Evolutionary conservation across 1,139 yeast species (phyloP).

Genomic region (Suhomyces maxii): DNA sequence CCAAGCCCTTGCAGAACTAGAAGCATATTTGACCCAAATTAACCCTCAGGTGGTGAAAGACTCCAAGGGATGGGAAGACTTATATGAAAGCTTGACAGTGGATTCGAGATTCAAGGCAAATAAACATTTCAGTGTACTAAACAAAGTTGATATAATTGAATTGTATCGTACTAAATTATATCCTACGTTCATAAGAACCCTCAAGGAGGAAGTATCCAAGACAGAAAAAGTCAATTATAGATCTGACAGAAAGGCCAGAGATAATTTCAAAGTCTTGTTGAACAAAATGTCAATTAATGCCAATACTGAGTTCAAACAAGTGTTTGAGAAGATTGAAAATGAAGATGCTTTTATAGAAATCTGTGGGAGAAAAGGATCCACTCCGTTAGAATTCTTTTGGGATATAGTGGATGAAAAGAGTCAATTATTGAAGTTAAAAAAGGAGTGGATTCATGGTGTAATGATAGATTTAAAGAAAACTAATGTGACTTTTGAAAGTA

Average conservation of each 20-base stretch:
- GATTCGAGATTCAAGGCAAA: constrained; percentile 61
- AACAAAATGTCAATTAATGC: constrained; percentile 46
- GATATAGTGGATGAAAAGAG: constrained; percentile 69
- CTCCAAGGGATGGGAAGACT: constrained; percentile 45
- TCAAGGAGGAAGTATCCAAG: constrained; percentile 36
- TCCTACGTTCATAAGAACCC: constrained; percentile 33
- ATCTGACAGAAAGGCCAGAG: constrained; percentile 66
- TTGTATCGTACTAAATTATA: constrained; percentile 53
- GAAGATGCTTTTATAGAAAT: constrained; percentile 60
- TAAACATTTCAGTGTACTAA: constrained; percentile 53
- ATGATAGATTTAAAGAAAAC: constrained; percentile 34
- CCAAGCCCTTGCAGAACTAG: constrained; percentile 55
- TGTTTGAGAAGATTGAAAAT: constrained; percentile 52
- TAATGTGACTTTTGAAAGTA: constrained; percentile 16
- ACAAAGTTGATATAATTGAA: constrained; percentile 59
- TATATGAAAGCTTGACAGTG: constrained; percentile 36
- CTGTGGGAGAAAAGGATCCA: constrained; percentile 79
- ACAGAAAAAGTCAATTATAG: constrained; percentile 46
- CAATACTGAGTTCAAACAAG: constrained; percentile 59
- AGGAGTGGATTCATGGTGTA: constrained; percentile 57
- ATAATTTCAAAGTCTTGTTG: constrained; percentile 52
- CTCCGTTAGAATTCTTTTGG: constrained; percentile 76
- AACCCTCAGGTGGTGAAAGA: constrained; percentile 33
- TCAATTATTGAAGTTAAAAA: constrained; percentile 55
- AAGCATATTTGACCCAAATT: constrained; percentile 44